Percentiles rank a stretch among this genome's conserved stretches.
Conservation (phyloP, 2,329 filamentous ascomycete genomes). For the Curvularia sp. region DNA sequence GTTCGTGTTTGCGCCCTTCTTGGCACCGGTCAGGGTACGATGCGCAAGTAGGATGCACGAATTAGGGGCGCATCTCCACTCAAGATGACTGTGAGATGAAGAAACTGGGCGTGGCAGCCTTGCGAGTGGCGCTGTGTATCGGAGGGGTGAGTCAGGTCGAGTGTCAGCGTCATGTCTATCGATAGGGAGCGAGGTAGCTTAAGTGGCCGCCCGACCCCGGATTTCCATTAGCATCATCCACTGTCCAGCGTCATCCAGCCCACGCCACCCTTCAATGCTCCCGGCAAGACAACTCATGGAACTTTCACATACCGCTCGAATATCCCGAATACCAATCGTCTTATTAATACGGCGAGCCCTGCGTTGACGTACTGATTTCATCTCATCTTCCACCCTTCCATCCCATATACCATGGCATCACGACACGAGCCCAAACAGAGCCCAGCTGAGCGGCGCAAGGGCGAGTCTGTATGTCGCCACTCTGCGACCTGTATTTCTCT, state of each 20-base stretch:
- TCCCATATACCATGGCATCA: constrained; percentile 40
- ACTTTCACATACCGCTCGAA: constrained; percentile 30
- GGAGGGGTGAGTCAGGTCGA: constrained; percentile 25
- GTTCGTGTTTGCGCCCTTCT: constrained; percentile 36
- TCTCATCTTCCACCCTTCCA: constrained; percentile 24
- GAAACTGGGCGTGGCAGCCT: not conserved
- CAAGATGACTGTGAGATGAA: constrained; percentile 5
- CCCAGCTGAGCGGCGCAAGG: constrained; percentile 80
- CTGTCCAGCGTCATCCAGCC: constrained; percentile 25
- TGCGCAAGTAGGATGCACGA: not conserved
- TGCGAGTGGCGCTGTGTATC: constrained; percentile 3
- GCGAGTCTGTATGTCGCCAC: constrained; percentile 73
- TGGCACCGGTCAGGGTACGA: not conserved
- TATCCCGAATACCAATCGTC: constrained; percentile 32
- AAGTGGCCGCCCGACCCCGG: constrained; percentile 23
- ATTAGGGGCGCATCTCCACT: constrained; percentile 14
- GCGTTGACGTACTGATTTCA: constrained; percentile 14
- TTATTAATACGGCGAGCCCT: constrained; percentile 35
- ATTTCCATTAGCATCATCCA: constrained; percentile 15
- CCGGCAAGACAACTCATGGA: constrained; percentile 44
- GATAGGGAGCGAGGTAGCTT: constrained; percentile 14
- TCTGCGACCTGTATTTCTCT: not conserved
- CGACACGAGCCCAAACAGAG: constrained; percentile 63
- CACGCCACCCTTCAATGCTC: constrained; percentile 39
- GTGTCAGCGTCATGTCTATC: constrained; percentile 27